Conservation (phyloP, 1,139 yeast genomes). For the Diutina rugosa region DNA sequence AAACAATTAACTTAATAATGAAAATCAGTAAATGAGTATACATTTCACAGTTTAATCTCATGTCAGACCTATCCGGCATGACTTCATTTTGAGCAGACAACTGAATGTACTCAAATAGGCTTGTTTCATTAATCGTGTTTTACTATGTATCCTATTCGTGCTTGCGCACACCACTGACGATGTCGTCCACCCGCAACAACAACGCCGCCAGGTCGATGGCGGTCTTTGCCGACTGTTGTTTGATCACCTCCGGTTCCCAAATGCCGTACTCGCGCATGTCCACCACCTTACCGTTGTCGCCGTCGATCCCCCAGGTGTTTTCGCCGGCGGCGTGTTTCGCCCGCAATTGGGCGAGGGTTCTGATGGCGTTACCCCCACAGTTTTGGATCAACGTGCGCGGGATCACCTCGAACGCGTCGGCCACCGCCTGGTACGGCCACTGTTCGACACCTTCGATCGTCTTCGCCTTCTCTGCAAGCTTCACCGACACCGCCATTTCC, state of each 20-base stretch:
- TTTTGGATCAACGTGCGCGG: conserved; percentile 95
- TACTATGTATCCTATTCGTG: not conserved
- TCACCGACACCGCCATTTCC: conserved; percentile 95
- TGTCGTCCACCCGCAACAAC: conserved; percentile 90
- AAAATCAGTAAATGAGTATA: no score
- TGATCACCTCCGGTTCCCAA: conserved; percentile 98
- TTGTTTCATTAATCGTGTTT: not conserved
- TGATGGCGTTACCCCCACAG: conserved; percentile 94
- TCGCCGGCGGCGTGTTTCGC: conserved; percentile 93
- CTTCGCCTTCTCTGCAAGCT: conserved; percentile 81
- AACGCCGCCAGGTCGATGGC: conserved; percentile 95
- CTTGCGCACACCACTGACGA: conserved; percentile 86
- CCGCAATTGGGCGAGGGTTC: conserved; percentile 78
- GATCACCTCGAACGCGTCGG: conserved; percentile 96
- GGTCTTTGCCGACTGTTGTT: conserved; percentile 92
- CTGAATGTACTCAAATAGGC: no score
- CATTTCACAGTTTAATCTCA: no score
- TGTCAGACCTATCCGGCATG: no score
- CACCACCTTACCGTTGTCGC: conserved; percentile 85
- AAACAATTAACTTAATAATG: no score
- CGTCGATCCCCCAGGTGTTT: conserved; percentile 83
- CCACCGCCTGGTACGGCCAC: conserved; percentile 98
- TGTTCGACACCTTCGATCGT: conserved; percentile 90
- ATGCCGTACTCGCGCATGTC: conserved; percentile 94
- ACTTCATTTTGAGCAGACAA: no score